Conservation (phyloP, 371 early-diverging fungal genomes). For the Phascolomyces articulosus region DNA sequence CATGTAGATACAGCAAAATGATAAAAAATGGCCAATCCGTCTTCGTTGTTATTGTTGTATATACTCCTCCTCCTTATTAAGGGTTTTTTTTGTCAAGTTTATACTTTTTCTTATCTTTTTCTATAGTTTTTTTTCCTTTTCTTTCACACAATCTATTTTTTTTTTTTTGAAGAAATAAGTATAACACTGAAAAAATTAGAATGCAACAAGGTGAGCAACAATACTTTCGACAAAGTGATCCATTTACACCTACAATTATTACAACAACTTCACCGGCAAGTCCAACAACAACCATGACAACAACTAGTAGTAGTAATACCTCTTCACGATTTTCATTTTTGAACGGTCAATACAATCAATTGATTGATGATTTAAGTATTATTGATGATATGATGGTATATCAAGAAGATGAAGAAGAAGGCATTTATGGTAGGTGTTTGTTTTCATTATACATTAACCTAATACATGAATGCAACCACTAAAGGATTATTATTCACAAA, state of each 20-base stretch:
- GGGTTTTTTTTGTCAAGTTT: no score
- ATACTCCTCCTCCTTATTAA: no score
- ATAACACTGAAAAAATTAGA: not conserved
- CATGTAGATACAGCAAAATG: no score
- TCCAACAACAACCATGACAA: slow-evolving; percentile 3
- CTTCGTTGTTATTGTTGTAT: no score
- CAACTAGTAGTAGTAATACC: slow-evolving; percentile 1
- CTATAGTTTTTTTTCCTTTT: no score
- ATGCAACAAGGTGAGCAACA: not conserved
- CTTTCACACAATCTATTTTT: no score
- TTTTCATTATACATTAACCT: not conserved
- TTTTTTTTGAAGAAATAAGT: no score
- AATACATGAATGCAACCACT: no score
- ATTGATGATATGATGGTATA: slow-evolving; percentile 4
- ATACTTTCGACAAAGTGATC: not conserved
- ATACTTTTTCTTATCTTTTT: no score
- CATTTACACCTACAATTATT: not conserved
- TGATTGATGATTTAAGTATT: slow-evolving; percentile 1
- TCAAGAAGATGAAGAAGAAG: slow-evolving; percentile 5
- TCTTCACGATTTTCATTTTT: not conserved
- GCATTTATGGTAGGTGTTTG: not conserved
- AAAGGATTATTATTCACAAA: no score
- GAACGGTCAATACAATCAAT: slow-evolving; percentile 2
- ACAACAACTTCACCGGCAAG: not conserved
- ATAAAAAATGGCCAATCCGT: no score